These are phyloP conservation scores for Populus alba DNA, from an alignment of 345 rosid genomes.

Conservation along the genomic window DNA sequence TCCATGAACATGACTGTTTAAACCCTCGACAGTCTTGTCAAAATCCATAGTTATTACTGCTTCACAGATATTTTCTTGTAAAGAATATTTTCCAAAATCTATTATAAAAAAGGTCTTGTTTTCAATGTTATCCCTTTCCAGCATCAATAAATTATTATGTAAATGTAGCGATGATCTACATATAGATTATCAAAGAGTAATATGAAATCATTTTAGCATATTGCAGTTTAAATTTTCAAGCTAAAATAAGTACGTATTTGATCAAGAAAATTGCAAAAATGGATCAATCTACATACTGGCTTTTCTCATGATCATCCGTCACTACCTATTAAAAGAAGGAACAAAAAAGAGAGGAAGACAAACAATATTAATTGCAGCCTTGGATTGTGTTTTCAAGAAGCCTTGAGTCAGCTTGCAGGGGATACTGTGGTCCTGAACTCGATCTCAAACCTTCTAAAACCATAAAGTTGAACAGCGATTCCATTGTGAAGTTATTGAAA, in stretches of 20 bases:
- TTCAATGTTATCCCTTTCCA: too few relatives aligned
- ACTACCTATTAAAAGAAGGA: not conserved
- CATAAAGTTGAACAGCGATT: slow-evolving; percentile 1
- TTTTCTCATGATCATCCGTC: not conserved
- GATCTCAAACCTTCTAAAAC: slow-evolving; percentile 1
- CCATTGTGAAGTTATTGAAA: not conserved
- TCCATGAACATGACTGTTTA: slow-evolving; percentile 23
- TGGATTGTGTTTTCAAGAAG: not conserved
- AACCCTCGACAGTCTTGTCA: slow-evolving; percentile 22
- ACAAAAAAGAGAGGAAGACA: not conserved
- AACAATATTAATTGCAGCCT: not conserved
- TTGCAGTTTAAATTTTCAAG: too few relatives aligned
- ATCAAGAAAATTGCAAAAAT: not conserved
- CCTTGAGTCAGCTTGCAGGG: too few relatives aligned
- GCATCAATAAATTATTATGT: too few relatives aligned
- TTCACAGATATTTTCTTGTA: not conserved
- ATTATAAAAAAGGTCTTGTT: too few relatives aligned
- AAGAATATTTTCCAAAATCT: too few relatives aligned
- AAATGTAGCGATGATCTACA: too few relatives aligned
- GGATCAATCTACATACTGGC: not conserved
- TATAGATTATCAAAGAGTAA: too few relatives aligned
- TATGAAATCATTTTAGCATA: too few relatives aligned
- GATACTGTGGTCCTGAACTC: too few relatives aligned
- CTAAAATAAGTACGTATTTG: too few relatives aligned
- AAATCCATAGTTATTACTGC: slow-evolving; percentile 4